Percentiles rank a stretch among this genome's conserved stretches.
Conservation (phyloP, 2,329 filamentous ascomycete species). For the Fusarium palustre region DNA sequence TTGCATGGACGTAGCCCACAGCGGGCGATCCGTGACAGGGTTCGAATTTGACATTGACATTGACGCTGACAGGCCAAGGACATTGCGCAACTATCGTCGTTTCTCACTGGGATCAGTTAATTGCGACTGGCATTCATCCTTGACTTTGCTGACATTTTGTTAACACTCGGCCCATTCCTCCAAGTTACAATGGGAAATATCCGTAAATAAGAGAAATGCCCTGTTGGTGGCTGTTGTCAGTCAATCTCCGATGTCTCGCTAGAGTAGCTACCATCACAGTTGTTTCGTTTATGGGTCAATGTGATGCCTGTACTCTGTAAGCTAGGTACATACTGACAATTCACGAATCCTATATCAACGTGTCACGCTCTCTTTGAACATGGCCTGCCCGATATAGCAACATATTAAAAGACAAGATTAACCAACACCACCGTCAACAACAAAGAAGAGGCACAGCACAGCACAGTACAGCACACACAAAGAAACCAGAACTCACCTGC, state of each 20-base stretch:
- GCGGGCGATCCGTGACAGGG: constrained; percentile 32
- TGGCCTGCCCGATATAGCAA: constrained; percentile 23
- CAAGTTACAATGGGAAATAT: neutral
- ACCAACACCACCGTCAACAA: neutral
- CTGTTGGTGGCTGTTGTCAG: constrained; percentile 11
- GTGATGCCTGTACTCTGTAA: constrained; percentile 7
- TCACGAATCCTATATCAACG: constrained; percentile 25
- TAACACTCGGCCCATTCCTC: constrained; percentile 33
- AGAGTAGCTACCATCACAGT: constrained; percentile 27
- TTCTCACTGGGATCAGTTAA: constrained; percentile 16
- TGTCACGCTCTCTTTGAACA: constrained; percentile 28
- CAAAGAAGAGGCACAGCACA: constrained; percentile 25
- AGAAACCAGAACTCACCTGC: constrained; percentile 17
- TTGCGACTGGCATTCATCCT: constrained; percentile 32
- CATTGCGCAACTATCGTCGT: constrained; percentile 21
- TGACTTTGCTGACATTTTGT: constrained; percentile 23
- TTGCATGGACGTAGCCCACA: constrained; percentile 35
- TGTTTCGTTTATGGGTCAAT: constrained; percentile 34
- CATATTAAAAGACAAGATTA: neutral
- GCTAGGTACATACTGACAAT: constrained; percentile 6
- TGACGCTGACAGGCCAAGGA: constrained; percentile 12
- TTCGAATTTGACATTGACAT: constrained; percentile 24
- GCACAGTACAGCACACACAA: constrained; percentile 10
- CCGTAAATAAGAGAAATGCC: neutral
- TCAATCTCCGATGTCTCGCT: constrained; percentile 34